Base-by-base conservation (phyloP, 2,329 filamentous ascomycete species). In the Trichoderma gracile region DNA sequence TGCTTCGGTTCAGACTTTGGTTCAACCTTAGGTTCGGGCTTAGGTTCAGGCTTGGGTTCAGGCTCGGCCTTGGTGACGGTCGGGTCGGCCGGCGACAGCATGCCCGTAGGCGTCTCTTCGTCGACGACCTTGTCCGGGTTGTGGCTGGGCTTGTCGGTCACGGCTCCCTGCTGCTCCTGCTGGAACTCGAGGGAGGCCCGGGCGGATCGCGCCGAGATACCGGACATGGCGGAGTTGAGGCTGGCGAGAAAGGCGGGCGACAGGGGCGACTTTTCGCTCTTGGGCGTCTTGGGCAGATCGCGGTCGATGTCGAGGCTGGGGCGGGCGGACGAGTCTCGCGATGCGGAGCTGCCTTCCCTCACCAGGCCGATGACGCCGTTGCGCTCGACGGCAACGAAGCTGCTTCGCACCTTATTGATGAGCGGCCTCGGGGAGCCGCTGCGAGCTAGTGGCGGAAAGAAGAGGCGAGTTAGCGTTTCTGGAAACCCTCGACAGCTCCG, bases 361-460 rank as follows among this genome's bases (percentile, higher is more conserved):
- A 78, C 80, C 33, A 87, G 75, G 52, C 84, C 84, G 69, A 86
- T 78, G 50, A 82, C 79, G 61, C 85, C 84, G 76, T 86, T 83
- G 67, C 86, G 86, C 73, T 92, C 89, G 52, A 93, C 84, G 19
- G 89, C 85, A 59, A 93, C 84, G 73, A 93, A 93, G 73, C 81
- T 91, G 43, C 89, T 90, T 69, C 89, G 85, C 49, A 93, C 87
- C 76, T 89, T 91, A 67, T 89, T 91, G 46, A 92, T 91, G 45
- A 92, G 82, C 25, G 87, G 89, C 71, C 89, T 82, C 38, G 86
- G 84, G 19, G 84, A 86, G 19, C 64, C 64, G 69, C 75, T 75
- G 68, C 68, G 67, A 60, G 69, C 73, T 76, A 68, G 66, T 57
- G 63, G 66, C 62, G 64, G 64, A 61, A 66, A 65, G 59, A 68